Base-by-base conservation (phyloP, 2,329 filamentous ascomycete species). In the Claviceps maximensis region DNA sequence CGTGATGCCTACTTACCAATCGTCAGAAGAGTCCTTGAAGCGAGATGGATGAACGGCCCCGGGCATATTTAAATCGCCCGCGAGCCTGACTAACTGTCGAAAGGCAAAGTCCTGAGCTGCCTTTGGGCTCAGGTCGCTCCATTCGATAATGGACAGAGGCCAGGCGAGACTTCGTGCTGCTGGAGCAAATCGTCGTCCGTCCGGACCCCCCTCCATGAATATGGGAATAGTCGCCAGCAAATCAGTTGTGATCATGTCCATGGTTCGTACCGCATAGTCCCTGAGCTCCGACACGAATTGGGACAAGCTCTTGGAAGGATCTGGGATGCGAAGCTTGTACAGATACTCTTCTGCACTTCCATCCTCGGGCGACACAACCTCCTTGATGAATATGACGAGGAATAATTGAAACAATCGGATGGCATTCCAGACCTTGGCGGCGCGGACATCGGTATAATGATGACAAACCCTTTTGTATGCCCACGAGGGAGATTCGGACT, bases 131-230 rank as follows among this genome's bases (percentile, higher is more conserved):
- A 57, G 19, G 4, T 40, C 7, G 12, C 45, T 53, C 15, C 53
- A 49, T 27, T 61, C 49, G 4, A 63, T 40, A 23, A 63, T 56
- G 2, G 52, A 53, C 44, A 62, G 50, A 5, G 61, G 61, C 61
- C 61, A 63, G 25, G 56, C 56, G 4, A 63, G 52, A 21, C 55
- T 59, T 38, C 61, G 57, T 1, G 56, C 61, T 3, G 58, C 25
- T n/a, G 61, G 51, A 9, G 53, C 49, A 42, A 63, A 62, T 4
- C 55, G 56, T 9, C 49, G 47, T 31, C 40, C 55, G 15, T 38
- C 13, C 1, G 31, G 44, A n/a, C 51, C 44, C 4, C 29, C 38
- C 25, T 57, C 59, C 23, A 56, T 38, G 49, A 59, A 62, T 31
- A 23, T 50, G 17, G 55, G 58, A 12, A 56, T 53, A 21, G 57